Percentiles rank a stretch among this genome's conserved stretches.
Evolutionary conservation across 768 basidiomycete species (phyloP).

Genomic region (Tulasnella sp.): DNA sequence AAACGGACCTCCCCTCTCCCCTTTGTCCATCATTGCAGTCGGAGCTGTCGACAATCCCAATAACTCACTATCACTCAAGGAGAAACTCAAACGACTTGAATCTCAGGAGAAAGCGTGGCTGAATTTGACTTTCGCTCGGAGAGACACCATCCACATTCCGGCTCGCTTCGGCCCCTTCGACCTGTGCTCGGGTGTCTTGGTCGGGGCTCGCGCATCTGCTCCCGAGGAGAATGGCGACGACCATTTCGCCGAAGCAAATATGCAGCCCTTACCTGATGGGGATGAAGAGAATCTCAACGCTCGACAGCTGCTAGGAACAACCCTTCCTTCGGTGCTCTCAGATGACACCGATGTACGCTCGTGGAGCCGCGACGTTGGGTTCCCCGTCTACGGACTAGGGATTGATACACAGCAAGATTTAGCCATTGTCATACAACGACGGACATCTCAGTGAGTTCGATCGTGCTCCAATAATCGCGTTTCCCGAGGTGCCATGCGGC

Average conservation of each 20-base stretch:
- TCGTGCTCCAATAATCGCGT: background rate
- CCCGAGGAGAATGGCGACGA: background rate
- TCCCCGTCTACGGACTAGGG: constrained; percentile 17
- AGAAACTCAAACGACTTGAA: constrained; percentile 8
- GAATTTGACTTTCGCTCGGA: constrained; percentile 8
- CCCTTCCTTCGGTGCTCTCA: constrained; percentile 11
- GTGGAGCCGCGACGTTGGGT: constrained; percentile 19
- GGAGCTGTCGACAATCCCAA: constrained; percentile 11
- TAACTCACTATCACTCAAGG: background rate
- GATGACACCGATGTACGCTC: constrained; percentile 10
- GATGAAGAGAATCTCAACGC: constrained; percentile 16
- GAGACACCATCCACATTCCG: constrained; percentile 17
- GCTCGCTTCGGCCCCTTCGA: constrained; percentile 14
- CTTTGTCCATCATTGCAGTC: constrained; percentile 3
- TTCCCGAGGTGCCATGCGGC: background rate
- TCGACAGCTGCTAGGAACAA: constrained; percentile 9
- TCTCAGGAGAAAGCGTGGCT: constrained; percentile 16
- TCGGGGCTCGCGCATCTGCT: constrained; percentile 9
- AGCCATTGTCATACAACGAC: constrained; percentile 14
- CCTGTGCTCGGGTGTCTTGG: constrained; percentile 14
- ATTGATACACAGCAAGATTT: constrained; percentile 19
- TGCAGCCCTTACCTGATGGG: background rate
- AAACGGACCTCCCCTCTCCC: background rate
- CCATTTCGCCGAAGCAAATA: background rate
- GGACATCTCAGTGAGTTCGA: background rate